phyloP scores from a whole-genome alignment of 2,329 filamentous ascomycete species.

The Pseudogymnoascus sp. region DNA sequence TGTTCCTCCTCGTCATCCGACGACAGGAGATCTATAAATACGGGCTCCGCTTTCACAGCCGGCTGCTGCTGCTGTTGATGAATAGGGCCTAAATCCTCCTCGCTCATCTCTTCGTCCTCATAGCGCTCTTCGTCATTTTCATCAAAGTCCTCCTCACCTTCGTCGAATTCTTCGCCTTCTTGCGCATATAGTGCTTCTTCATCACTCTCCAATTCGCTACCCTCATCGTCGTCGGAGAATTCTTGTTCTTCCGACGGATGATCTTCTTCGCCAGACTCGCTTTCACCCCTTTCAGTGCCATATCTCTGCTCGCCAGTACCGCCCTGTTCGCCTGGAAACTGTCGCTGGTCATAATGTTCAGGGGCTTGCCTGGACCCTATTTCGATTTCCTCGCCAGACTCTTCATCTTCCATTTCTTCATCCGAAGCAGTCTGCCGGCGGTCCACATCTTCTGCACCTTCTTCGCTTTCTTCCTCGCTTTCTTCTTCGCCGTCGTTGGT shows the following conservation, averaged over 20 bases:
- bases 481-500: slow-evolving; percentile 26
- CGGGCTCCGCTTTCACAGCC: slow-evolving; percentile 16
- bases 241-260: neutral
- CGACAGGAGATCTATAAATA: slow-evolving; percentile 28
- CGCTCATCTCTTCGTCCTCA: slow-evolving; percentile 28
- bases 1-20: slow-evolving; percentile 28
- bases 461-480: slow-evolving; percentile 18
- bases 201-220: neutral
- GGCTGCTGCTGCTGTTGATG: neutral
- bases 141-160: slow-evolving; percentile 22
- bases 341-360: neutral
- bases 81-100: slow-evolving; percentile 11
- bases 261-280: neutral
- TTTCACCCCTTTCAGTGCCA: neutral
- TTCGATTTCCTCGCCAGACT: neutral
- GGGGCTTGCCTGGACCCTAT: neutral
- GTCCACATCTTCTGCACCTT: neutral
- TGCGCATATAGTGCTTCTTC: neutral
- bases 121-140: slow-evolving; percentile 19
- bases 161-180: slow-evolving; percentile 12
- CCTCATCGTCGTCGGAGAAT: neutral
- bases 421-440: neutral
- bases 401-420: slow-evolving; percentile 14
- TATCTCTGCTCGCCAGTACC: neutral
- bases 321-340: neutral